Conservation (phyloP, 441 rosid species). For the Brassica balearica region DNA sequence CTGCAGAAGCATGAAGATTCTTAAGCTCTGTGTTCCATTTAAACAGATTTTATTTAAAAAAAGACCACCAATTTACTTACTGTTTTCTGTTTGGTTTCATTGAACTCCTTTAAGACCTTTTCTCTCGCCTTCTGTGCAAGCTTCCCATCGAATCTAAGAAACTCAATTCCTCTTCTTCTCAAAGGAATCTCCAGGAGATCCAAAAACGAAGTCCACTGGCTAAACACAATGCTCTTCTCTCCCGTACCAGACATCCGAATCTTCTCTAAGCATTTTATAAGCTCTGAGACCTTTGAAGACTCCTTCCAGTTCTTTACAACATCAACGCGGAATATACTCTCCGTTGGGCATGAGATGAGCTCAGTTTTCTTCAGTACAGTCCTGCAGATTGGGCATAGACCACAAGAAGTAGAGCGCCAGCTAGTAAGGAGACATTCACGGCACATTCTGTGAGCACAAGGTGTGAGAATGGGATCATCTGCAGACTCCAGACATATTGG, state of each 20-base stretch:
- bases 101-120: conserved; percentile 68
- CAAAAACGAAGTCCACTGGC: conserved; percentile 79
- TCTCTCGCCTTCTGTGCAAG: conserved; percentile 66
- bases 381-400: conserved; percentile 67
- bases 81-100: conserved; percentile 59
- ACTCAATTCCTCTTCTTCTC: conserved; percentile 52
- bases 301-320: conserved; percentile 69
- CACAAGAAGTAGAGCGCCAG: conserved; percentile 58
- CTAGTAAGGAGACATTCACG: conserved; percentile 72
- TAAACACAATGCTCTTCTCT: conserved; percentile 73
- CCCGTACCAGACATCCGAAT: conserved; percentile 49
- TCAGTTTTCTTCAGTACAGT: conserved; percentile 53
- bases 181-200: conserved; percentile 71
- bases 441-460: conserved; percentile 78
- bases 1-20: conserved; percentile 40
- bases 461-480: conserved; percentile 79
- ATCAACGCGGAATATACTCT: conserved; percentile 62
- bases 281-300: conserved; percentile 67
- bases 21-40: background rate
- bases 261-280: conserved; percentile 58
- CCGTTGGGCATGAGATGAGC: conserved; percentile 66
- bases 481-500: conserved; percentile 76
- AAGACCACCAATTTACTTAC: conserved; percentile 42
- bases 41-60: background rate
- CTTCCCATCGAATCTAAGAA: conserved; percentile 66